A percentile compares a stretch with the other conserved stretches of the same genome.
Evolutionary conservation across 495 filamentous ascomycete species (phyloP).

Genomic region (Penicillium dipodomyicola): DNA sequence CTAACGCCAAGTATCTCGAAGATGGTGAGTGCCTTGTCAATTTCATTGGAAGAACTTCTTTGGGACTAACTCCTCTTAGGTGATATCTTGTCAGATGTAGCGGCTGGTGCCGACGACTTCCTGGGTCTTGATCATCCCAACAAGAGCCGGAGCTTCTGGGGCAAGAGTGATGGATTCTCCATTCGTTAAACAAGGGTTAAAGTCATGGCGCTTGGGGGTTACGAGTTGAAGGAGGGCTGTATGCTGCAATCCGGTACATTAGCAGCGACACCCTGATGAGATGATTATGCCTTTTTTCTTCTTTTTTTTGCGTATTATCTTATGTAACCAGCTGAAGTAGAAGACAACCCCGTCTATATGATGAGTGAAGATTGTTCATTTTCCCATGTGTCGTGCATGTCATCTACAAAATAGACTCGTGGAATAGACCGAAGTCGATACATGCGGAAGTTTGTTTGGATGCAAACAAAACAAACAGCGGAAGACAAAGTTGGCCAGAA

Average conservation of each 20-base stretch:
- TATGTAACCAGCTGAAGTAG: constrained; percentile 18
- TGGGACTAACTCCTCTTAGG: constrained; percentile 51
- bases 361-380: constrained; percentile 16
- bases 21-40: constrained; percentile 65
- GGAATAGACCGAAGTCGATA: neutral
- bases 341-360: constrained; percentile 18
- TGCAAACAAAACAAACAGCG: constrained; percentile 44
- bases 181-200: constrained; percentile 52
- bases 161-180: constrained; percentile 61
- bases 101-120: constrained; percentile 65
- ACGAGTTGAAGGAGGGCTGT: constrained; percentile 19
- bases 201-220: constrained; percentile 22
- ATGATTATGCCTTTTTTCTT: constrained; percentile 17
- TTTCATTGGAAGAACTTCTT: neutral
- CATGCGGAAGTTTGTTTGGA: constrained; percentile 19
- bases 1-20: constrained; percentile 74
- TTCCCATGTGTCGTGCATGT: neutral
- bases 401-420: neutral
- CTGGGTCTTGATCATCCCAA: constrained; percentile 91
- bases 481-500: constrained; percentile 41
- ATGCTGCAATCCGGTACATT: constrained; percentile 29
- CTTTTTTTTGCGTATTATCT: constrained; percentile 8
- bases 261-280: constrained; percentile 26
- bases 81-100: constrained; percentile 75
- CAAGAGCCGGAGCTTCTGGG: constrained; percentile 60